These are phyloP conservation scores for Fraxinus sp. DNA, from an alignment of 305 asterid genomes.

Conservation along the genomic window DNA sequence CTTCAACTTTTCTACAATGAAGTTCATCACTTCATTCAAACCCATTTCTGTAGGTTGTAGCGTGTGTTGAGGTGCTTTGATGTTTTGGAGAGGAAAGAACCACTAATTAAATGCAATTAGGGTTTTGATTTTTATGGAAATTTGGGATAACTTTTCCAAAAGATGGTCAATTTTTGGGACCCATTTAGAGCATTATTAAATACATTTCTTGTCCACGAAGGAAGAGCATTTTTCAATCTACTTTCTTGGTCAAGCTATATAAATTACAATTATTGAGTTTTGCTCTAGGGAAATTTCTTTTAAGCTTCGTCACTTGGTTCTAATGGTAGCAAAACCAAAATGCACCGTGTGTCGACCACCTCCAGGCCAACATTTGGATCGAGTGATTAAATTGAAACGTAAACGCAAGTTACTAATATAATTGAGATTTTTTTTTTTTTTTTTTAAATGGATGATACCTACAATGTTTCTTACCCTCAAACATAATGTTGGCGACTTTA, in stretches of 20 bases:
- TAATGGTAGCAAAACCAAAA: neutral
- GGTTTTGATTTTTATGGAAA: neutral
- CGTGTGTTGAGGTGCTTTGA: neutral
- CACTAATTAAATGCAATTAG: neutral
- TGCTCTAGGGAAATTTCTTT: neutral
- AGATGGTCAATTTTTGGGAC: neutral
- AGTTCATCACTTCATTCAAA: constrained; percentile 27
- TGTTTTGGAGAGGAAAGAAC: neutral
- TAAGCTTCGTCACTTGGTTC: neutral
- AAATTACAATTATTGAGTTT: neutral
- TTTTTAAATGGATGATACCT: neutral
- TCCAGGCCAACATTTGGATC: neutral
- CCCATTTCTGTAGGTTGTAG: constrained; percentile 17
- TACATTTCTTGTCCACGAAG: neutral
- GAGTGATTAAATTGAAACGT: too few species aligned
- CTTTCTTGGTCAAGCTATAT: neutral
- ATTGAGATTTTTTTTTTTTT: neutral
- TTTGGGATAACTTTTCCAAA: neutral
- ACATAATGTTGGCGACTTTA: neutral
- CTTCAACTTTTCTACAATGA: constrained; percentile 32
- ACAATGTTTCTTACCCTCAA: neutral
- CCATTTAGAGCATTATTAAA: neutral
- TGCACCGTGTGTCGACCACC: neutral
- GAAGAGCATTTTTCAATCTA: neutral
- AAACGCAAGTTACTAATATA: too few species aligned